phyloP scores from a whole-genome alignment of 768 basidiomycete species.

The Auricularia sp. region DNA sequence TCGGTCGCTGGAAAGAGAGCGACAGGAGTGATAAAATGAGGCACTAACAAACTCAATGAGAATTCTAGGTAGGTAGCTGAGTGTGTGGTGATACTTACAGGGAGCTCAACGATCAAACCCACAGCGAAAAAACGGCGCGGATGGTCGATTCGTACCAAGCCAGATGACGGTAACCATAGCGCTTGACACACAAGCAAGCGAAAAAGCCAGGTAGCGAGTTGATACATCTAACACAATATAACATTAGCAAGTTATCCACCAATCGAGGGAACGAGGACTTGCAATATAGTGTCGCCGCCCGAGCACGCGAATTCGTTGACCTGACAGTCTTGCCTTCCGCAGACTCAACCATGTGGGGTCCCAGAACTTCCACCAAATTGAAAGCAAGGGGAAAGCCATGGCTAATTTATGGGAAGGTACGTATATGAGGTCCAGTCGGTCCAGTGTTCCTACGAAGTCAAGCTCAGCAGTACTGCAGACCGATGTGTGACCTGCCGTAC shows the following conservation, averaged over 20 bases:
- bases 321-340: slow-evolving; percentile 53
- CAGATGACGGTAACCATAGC: slow-evolving; percentile 18
- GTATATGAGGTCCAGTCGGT: background rate
- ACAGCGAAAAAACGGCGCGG: slow-evolving; percentile 38
- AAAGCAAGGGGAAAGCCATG: slow-evolving; percentile 34
- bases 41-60: slow-evolving; percentile 28
- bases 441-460: background rate
- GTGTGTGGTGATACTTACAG: slow-evolving; percentile 31
- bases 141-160: slow-evolving; percentile 26
- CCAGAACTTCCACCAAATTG: slow-evolving; percentile 76
- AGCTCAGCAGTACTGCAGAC: slow-evolving; percentile 9
- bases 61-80: background rate
- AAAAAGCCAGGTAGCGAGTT: background rate
- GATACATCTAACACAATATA: background rate
- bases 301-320: slow-evolving; percentile 55
- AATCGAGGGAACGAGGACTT: slow-evolving; percentile 15
- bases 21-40: slow-evolving; percentile 40
- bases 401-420: background rate
- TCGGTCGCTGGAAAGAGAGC: slow-evolving; percentile 57
- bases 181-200: background rate
- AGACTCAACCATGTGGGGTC: slow-evolving; percentile 67
- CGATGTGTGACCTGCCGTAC: slow-evolving; percentile 17
- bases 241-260: background rate
- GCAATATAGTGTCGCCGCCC: slow-evolving; percentile 60
- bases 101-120: slow-evolving; percentile 41